Conservation (phyloP, 768 basidiomycete genomes). For the Rhodotorula kratochvilovae region DNA sequence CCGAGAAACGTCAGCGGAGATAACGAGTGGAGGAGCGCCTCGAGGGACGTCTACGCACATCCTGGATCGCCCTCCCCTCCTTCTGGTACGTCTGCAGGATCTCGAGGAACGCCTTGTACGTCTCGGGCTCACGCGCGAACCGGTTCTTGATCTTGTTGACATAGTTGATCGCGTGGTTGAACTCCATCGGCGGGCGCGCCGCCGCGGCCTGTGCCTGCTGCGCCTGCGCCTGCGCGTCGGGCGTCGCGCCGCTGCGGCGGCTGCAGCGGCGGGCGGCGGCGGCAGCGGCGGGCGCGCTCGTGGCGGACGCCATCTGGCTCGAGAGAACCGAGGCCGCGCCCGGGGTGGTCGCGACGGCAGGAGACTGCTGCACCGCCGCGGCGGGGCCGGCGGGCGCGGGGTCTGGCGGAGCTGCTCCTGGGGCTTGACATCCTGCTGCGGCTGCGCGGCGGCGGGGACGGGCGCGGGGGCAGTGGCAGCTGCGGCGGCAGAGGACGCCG, state of each 20-base stretch:
- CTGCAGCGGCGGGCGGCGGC: neutral
- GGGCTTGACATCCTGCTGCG: neutral
- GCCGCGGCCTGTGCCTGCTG: neutral
- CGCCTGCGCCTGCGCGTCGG: neutral
- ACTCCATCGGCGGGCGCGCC: slow-evolving; percentile 39
- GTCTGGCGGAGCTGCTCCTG: slow-evolving; percentile 2
- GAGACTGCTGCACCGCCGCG: neutral
- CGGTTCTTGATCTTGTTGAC: slow-evolving; percentile 96
- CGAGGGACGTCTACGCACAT: slow-evolving; percentile 50
- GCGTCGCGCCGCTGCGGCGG: neutral
- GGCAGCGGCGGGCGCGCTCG: neutral
- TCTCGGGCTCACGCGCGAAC: slow-evolving; percentile 81
- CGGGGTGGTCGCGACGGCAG: slow-evolving; percentile 16
- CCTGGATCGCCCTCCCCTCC: slow-evolving; percentile 57
- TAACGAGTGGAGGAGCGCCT: neutral
- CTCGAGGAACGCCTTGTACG: slow-evolving; percentile 55
- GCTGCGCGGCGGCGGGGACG: neutral
- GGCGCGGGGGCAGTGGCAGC: too few species aligned
- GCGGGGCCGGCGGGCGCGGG: neutral
- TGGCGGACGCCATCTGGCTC: neutral
- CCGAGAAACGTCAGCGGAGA: neutral
- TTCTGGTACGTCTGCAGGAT: slow-evolving; percentile 53
- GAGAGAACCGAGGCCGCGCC: slow-evolving; percentile 14
- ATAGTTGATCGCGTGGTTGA: slow-evolving; percentile 86
- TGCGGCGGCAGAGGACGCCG: neutral